Conservation (phyloP, 768 basidiomycete species). For the Termitomyces eurrhizus region DNA sequence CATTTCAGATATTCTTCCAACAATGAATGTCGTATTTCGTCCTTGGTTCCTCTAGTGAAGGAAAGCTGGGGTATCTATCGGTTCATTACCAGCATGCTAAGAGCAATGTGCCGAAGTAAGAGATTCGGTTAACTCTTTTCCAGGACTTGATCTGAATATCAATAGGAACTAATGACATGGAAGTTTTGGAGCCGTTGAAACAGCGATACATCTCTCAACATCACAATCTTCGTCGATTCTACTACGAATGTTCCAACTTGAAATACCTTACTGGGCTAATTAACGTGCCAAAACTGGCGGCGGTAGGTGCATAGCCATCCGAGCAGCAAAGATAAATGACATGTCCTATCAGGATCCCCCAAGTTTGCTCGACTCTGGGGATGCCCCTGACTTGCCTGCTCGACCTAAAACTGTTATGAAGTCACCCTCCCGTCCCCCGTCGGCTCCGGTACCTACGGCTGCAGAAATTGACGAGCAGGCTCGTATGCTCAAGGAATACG, state of each 20-base stretch:
- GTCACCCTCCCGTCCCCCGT: constrained; percentile 63
- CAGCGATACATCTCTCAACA: constrained; percentile 90
- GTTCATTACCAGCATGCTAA: constrained; percentile 98
- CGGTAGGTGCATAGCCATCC: constrained; percentile 43
- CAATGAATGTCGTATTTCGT: constrained; percentile 96
- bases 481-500: constrained; percentile 93
- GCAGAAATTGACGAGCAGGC: constrained; percentile 85
- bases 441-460: constrained; percentile 64
- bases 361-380: constrained; percentile 81
- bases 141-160: not conserved
- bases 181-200: constrained; percentile 85
- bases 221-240: constrained; percentile 91
- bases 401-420: constrained; percentile 62
- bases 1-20: constrained; percentile 89
- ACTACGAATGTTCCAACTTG: constrained; percentile 98
- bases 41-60: constrained; percentile 95
- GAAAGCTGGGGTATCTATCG: constrained; percentile 99
- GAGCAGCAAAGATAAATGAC: not conserved
- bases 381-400: constrained; percentile 84
- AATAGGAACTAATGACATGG: constrained; percentile 82
- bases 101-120: constrained; percentile 93
- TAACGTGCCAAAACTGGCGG: constrained; percentile 96
- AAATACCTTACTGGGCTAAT: constrained; percentile 97
- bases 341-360: constrained; percentile 75
- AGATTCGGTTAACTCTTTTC: not conserved